Evolutionary conservation across 805 yeast species (phyloP), one percentile per base, ranked within the genome.

Genomic region (Suhomyces sp.): DNA sequence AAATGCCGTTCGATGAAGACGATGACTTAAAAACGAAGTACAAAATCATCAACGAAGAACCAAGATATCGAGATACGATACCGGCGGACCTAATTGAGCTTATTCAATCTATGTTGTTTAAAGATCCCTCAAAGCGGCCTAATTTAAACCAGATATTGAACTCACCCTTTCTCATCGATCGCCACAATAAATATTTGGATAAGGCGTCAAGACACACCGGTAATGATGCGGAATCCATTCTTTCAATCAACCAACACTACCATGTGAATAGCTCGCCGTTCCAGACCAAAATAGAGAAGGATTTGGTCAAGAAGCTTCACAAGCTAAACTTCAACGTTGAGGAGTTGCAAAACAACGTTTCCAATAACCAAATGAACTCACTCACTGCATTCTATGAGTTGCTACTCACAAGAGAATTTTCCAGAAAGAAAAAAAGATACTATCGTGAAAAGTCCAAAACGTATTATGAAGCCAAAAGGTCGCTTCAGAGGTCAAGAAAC

Each of bases 1-100:
- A 83, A 53, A 85, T 93, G 86, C 99, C 99, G 0, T 93, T 92
- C 70, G 93, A 87, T 60, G 92, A 86, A 57, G 96, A 91, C 41
- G 89, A 83, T 55, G 92, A 85, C 20, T 63, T 79, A 43, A 78
- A 71, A 47, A 85, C 89, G 0, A 82, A 82, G 57, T 67, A 70
- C 57, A 79, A 78, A 55, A 87, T 93, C 43, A 68, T 88, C 6
- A 73, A 80, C 52, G 82, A 76, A 4, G 89, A 84, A 50, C 97
- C 97, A 0, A 54, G 52, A 0, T 89, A 77, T 61, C 70, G 72
- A 20, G 78, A 74, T 4, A 66, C 66, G 15, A 69, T 83, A 2
- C 80, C 83, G 4, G 66, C 63, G 1, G 82, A 82, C 2, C 80
- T 84, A 0, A 74, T 76, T 15, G 72, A 65, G 2, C 66, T 94